A percentile compares a stretch with the other conserved stretches of the same genome.
These are phyloP conservation scores for Rhypophila decipiens DNA, from an alignment of 495 filamentous ascomycete genomes.

Conservation along the genomic window DNA sequence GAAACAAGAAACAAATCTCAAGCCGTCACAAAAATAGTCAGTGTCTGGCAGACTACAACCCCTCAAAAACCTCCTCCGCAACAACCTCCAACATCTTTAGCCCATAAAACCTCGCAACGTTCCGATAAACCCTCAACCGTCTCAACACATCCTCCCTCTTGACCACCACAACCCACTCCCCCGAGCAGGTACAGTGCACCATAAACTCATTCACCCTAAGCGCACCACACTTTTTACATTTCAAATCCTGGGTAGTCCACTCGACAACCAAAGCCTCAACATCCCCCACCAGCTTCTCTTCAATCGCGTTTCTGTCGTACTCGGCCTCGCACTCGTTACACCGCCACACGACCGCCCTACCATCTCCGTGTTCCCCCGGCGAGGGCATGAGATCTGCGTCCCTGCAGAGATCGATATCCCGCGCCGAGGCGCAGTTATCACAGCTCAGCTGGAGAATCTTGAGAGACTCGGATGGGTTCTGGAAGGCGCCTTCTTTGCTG, in stretches of 20 bases:
- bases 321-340: constrained; percentile 72
- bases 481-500: constrained; percentile 75
- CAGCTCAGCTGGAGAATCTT: constrained; percentile 73
- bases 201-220: constrained; percentile 84
- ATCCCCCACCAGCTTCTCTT: constrained; percentile 74
- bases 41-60: constrained; percentile 27
- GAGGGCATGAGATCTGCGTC: constrained; percentile 71
- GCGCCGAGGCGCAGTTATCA: constrained; percentile 75
- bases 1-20: too few species aligned
- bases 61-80: constrained; percentile 52
- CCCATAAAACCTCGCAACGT: constrained; percentile 70
- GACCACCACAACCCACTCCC: constrained; percentile 69
- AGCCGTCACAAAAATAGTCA: too few species aligned
- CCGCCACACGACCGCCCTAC: constrained; percentile 61
- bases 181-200: constrained; percentile 93
- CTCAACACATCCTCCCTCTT: constrained; percentile 61
- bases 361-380: constrained; percentile 16
- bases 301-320: constrained; percentile 68
- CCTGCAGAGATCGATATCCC: constrained; percentile 91
- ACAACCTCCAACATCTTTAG: constrained; percentile 74
- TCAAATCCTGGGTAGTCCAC: constrained; percentile 88
- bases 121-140: constrained; percentile 60
- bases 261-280: constrained; percentile 67
- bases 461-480: constrained; percentile 74
- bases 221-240: constrained; percentile 63